Conservation (phyloP, 176 grass and related monocot genomes). For the Dactylis glomerata region DNA sequence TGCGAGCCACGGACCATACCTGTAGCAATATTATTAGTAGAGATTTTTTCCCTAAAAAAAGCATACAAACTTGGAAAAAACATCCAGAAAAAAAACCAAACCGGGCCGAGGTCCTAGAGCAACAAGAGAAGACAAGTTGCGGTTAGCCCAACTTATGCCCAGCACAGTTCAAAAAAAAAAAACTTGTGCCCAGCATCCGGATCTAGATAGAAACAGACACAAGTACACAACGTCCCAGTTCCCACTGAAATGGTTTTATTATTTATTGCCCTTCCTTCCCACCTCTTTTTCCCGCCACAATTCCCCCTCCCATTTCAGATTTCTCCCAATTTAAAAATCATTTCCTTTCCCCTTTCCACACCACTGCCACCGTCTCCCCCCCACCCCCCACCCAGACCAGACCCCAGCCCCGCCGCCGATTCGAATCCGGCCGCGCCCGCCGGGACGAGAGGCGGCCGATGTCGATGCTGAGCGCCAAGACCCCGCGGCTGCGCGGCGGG, state of each 20-base stretch:
- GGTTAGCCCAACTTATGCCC: not conserved
- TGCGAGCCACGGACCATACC: too few species aligned
- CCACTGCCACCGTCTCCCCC: not conserved
- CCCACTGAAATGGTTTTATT: not conserved
- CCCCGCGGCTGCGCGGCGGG: slow-evolving; percentile 28
- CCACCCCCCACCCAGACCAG: not conserved
- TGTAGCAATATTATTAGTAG: too few species aligned
- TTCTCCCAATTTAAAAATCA: not conserved
- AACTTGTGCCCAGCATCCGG: not conserved
- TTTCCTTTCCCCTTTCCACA: not conserved
- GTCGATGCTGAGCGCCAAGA: slow-evolving; percentile 51
- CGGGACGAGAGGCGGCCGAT: not conserved
- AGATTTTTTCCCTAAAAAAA: too few species aligned
- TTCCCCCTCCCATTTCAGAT: slow-evolving; percentile 16
- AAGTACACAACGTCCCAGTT: not conserved
- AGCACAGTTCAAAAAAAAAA: too few species aligned
- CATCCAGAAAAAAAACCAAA: not conserved
- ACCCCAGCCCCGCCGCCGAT: not conserved
- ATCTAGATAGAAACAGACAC: not conserved
- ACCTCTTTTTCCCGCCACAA: not conserved
- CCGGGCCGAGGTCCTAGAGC: not conserved
- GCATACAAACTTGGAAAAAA: too few species aligned
- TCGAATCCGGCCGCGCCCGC: not conserved
- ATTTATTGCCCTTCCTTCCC: not conserved
- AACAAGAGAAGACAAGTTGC: not conserved